Percentiles rank a stretch among this genome's conserved stretches.
Evolutionary conservation across 306 rosid genomes (phyloP).

Genomic region (Begonia loranthoides): DNA sequence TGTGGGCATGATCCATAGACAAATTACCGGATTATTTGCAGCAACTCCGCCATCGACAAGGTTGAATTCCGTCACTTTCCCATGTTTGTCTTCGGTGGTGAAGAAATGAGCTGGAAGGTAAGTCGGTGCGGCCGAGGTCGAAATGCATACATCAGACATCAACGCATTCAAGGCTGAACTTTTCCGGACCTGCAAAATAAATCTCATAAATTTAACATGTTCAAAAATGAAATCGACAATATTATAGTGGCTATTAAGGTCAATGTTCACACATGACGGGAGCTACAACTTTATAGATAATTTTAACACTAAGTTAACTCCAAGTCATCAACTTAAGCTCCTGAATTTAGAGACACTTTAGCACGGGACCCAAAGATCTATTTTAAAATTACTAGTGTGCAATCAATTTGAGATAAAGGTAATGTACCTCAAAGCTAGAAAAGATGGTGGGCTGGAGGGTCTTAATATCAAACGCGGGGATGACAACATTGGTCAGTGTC

Average conservation of each 20-base stretch:
- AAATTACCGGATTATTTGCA: slow-evolving; percentile 46
- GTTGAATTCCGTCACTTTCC: slow-evolving; percentile 21
- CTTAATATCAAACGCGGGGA: slow-evolving; percentile 37
- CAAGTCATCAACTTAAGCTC: background rate
- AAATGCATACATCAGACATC: slow-evolving; percentile 28
- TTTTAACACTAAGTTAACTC: background rate
- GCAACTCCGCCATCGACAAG: slow-evolving; percentile 52
- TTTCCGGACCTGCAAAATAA: slow-evolving; percentile 13
- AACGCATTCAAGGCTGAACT: slow-evolving; percentile 14
- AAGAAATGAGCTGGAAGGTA: slow-evolving; percentile 52
- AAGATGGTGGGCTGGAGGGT: slow-evolving; percentile 33
- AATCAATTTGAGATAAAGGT: background rate
- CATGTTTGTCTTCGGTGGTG: slow-evolving; percentile 13
- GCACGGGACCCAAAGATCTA: no score
- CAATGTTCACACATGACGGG: no score
- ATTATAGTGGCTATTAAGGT: no score
- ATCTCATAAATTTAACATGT: no score
- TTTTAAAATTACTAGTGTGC: no score
- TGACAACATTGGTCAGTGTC: slow-evolving; percentile 27
- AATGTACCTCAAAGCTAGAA: slow-evolving; percentile 26
- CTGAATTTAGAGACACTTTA: no score
- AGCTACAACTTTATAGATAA: no score
- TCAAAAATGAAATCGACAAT: no score
- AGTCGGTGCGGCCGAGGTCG: slow-evolving; percentile 61
- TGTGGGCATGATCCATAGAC: no score